Base-by-base conservation (phyloP, 2,329 filamentous ascomycete genomes). In the Colletotrichum aenigma region DNA sequence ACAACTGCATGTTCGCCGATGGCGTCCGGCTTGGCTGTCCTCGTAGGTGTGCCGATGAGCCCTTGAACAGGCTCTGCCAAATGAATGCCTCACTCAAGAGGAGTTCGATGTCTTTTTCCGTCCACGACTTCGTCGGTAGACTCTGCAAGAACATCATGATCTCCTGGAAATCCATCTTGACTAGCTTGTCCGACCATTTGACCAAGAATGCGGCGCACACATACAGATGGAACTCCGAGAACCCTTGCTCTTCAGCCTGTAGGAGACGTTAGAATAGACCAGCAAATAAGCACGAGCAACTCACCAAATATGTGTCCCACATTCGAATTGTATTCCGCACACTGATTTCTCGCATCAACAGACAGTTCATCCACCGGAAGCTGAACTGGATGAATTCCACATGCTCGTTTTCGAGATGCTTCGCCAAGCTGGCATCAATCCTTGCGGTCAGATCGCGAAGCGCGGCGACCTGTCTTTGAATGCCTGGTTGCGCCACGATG, bases 331-430 rank as follows among this genome's bases (percentile, higher is more conserved):
- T 98, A 83, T 98, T 98, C 84, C 93, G 95, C 73, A 99, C 96
- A 82, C 94, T 98, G 78, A 99, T 94, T 86, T 99, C 97, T 78
- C 97, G 92, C 97, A 99, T 99, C 78, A 99, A 89, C 68, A 99
- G 91, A 84, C 97, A 99, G 82, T 99, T 99, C 97, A 99, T 99
- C 97, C 97, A 99, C 72, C 97, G 91, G 84, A 99, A 99, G 85
- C 96, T 98, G 86, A 99, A 99, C 83, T 99, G 97, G 81, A 99
- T 99, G 82, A 99, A 99, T 83, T 99, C 97, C 32, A 99, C 95
- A 36, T 96, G 94, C 84, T 98, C 96, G 28, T 91, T 91, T 82
- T 98, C 95, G 55, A 99, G 89, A 83, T 99, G 97, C 80, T 94
- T 97, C 4, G 96, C 95, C 64, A 99, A 87, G 5, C 90, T 90